Conservation (phyloP, 805 yeast genomes). For the Wickerhamiella dianesei region DNA sequence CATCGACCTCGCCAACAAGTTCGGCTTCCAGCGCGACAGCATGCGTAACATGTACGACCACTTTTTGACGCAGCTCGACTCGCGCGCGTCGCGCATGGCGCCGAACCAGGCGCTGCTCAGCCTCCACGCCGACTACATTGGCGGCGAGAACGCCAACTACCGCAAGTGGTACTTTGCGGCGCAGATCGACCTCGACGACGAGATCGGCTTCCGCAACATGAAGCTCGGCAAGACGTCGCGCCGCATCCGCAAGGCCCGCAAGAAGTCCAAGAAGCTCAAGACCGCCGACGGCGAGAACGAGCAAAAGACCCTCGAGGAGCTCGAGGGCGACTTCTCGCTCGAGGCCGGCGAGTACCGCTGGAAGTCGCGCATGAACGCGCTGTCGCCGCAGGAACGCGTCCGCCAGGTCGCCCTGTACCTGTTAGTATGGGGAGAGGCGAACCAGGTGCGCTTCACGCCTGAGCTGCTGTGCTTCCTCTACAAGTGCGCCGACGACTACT, state of each 20-base stretch:
- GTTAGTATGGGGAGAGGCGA: constrained; percentile 67
- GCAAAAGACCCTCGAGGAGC: constrained; percentile 47
- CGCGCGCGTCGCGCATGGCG: constrained; percentile 68
- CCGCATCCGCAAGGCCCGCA: constrained; percentile 36
- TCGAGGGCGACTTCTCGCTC: constrained; percentile 51
- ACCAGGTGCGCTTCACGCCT: constrained; percentile 78
- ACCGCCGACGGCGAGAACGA: constrained; percentile 35
- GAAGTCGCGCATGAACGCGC: constrained; percentile 48
- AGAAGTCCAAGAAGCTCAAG: constrained; percentile 28
- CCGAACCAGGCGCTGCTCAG: constrained; percentile 59
- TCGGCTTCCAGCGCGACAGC: constrained; percentile 78
- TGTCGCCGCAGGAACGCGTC: constrained; percentile 43
- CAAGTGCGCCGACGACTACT: constrained; percentile 88
- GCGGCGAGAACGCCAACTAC: constrained; percentile 78
- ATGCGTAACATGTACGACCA: constrained; percentile 70
- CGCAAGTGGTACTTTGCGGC: constrained; percentile 89
- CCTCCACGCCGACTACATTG: constrained; percentile 81
- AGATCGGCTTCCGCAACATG: constrained; percentile 44
- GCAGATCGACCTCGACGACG: constrained; percentile 62
- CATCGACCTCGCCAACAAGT: constrained; percentile 39
- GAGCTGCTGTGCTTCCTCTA: constrained; percentile 87
- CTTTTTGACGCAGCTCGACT: constrained; percentile 67
- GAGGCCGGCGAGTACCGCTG: constrained; percentile 75
- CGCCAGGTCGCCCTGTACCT: constrained; percentile 51
- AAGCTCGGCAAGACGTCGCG: constrained; percentile 37